phyloP scores from a whole-genome alignment of 257 asterid species.

The Anisodus acutangulus region DNA sequence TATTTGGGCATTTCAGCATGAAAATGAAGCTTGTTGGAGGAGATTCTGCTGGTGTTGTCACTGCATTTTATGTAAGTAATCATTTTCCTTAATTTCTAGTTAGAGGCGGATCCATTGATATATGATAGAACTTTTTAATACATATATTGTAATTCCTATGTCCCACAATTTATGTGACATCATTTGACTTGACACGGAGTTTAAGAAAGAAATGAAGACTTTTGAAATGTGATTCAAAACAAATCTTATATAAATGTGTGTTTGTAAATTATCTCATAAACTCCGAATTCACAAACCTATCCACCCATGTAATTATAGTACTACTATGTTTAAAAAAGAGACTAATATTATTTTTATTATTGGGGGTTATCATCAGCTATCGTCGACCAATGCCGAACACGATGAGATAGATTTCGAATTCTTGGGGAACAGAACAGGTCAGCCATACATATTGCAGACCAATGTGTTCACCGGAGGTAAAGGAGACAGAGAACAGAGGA shows the following conservation, averaged over 20 bases:
- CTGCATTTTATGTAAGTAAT: slow-evolving; percentile 45
- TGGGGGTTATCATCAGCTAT: slow-evolving; percentile 29
- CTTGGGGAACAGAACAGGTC: slow-evolving; percentile 49
- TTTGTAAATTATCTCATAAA: too few relatives aligned
- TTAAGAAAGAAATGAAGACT: too few relatives aligned
- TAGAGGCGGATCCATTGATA: neutral
- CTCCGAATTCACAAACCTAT: too few relatives aligned
- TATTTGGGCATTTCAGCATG: slow-evolving; percentile 55
- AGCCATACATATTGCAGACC: slow-evolving; percentile 47
- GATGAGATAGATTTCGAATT: slow-evolving; percentile 54
- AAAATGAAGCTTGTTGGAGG: slow-evolving; percentile 49
- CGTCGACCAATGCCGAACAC: slow-evolving; percentile 43
- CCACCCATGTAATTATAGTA: too few relatives aligned
- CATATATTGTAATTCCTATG: neutral
- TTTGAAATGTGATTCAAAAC: too few relatives aligned
- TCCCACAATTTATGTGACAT: too few relatives aligned
- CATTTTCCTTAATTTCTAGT: neutral
- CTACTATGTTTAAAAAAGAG: neutral
- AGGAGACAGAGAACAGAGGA: slow-evolving; percentile 50
- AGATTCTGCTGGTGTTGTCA: slow-evolving; percentile 50
- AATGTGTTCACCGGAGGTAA: slow-evolving; percentile 50
- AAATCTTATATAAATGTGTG: too few relatives aligned
- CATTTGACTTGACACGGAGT: too few relatives aligned
- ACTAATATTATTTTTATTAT: neutral
- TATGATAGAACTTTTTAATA: neutral